Conservation (phyloP, 352 stramenopile species). For the Pythium rhizo-oryzae region DNA sequence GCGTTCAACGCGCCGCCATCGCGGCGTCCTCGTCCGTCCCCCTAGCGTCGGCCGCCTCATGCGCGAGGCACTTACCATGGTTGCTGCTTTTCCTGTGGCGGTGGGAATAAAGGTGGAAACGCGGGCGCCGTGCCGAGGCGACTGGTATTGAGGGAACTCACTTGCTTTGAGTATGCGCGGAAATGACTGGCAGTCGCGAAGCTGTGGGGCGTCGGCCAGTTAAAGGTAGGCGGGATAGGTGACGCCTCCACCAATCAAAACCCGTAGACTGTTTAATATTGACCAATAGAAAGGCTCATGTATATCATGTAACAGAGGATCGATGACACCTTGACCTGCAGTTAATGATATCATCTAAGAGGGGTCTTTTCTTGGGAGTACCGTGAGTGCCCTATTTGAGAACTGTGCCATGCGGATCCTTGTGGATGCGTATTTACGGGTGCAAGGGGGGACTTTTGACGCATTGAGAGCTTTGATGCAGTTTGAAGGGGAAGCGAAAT, state of each 20-base stretch:
- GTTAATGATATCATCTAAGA: conserved; percentile 1
- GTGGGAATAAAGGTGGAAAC: conserved; percentile 76
- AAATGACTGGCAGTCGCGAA: conserved; percentile 86
- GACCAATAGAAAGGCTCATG: conserved; percentile 7
- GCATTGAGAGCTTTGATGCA: conserved; percentile 17
- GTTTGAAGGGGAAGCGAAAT: conserved; percentile 39
- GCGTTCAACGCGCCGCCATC: background rate
- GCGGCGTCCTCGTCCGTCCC: background rate
- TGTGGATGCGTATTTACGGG: conserved; percentile 15
- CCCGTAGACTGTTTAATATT: conserved; percentile 24
- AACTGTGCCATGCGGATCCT: background rate
- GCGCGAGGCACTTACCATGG: conserved; percentile 57
- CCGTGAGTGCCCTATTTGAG: conserved; percentile 3
- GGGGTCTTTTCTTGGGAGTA: background rate
- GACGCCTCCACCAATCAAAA: conserved; percentile 34
- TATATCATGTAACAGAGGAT: conserved; percentile 8
- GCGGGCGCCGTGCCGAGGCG: conserved; percentile 26
- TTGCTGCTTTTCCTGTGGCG: conserved; percentile 88
- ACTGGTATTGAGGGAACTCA: conserved; percentile 44
- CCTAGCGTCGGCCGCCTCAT: background rate
- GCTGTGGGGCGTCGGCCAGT: conserved; percentile 45
- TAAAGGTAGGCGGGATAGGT: conserved; percentile 25
- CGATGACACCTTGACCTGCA: background rate
- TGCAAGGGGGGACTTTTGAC: conserved; percentile 16
- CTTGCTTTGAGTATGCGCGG: conserved; percentile 66